A percentile compares a stretch with the other conserved stretches of the same genome.
phyloP scores from a whole-genome alignment of 1,139 yeast genomes.

The Diutina rugosa region DNA sequence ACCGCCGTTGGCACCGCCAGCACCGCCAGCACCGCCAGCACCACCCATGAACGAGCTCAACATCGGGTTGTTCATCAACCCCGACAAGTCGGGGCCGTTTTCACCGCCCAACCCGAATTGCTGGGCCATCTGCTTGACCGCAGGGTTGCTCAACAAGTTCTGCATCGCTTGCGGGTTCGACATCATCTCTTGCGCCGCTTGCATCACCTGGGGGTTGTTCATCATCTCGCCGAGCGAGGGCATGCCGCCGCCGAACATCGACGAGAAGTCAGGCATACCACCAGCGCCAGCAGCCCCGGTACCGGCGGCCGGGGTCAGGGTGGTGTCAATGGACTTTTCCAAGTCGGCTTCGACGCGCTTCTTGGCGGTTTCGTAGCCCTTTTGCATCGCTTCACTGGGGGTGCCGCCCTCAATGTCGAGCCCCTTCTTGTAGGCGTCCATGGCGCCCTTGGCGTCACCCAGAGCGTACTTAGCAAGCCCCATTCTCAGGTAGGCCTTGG shows the following conservation, averaged over 20 bases:
- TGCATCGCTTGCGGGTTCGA: constrained; percentile 71
- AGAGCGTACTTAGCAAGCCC: constrained; percentile 88
- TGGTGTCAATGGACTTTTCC: constrained; percentile 27
- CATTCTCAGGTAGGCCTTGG: constrained; percentile 90
- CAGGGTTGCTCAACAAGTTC: constrained; percentile 73
- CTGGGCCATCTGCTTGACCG: constrained; percentile 65
- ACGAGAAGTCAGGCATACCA: constrained; percentile 62
- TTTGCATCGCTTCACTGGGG: constrained; percentile 82
- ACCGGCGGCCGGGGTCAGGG: constrained; percentile 15
- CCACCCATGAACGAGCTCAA: constrained; percentile 15
- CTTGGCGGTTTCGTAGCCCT: constrained; percentile 90
- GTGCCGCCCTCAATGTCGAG: constrained; percentile 75
- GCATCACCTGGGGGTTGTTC: constrained; percentile 84
- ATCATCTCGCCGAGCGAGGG: constrained; percentile 45
- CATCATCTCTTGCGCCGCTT: constrained; percentile 92
- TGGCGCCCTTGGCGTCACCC: constrained; percentile 79
- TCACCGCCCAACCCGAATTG: constrained; percentile 30
- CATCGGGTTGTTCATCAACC: constrained; percentile 72
- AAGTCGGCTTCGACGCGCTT: constrained; percentile 68
- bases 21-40: constrained; percentile 3
- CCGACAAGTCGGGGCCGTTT: constrained; percentile 42
- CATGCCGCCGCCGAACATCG: constrained; percentile 50
- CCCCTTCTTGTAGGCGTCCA: constrained; percentile 85
- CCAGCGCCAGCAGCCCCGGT: constrained; percentile 39
- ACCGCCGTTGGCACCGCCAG: not conserved